Base-by-base conservation (phyloP, 305 asterid species). In the Solanum chacoense region DNA sequence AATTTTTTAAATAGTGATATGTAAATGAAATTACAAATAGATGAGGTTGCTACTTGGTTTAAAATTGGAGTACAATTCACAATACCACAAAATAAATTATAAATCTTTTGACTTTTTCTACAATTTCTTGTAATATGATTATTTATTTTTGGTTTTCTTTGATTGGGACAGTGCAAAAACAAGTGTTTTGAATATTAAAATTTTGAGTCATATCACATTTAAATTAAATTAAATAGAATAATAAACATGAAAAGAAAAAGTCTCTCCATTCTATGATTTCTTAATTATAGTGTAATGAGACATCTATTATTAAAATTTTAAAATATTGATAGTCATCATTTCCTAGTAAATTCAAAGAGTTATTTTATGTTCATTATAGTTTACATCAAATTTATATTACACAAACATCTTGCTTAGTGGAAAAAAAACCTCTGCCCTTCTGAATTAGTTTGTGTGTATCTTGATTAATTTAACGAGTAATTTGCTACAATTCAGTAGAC, bases 61-160 rank as follows among this genome's bases (percentile, higher is more conserved):
- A 74, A 74, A 32, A 29, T 72, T 72, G 8, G 36, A 32, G n/a
- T 14, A 14, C 37, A 72, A 29, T 73, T 76, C 50, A 76, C 29
- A 76, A 22, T 35, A 35, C 29, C 50, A 22, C 50, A 76, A 76
- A 35, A 35, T 76, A 35, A 75, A 35, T 7, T 31, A 73, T 20
- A 76, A 11, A 35, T 10, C 31, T 76, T 76, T 77, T 67, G 84
- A 77, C 55, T 77, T 77, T 36, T 77, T 77, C 55, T 77, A 77
- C 29, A 20, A 35, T 13, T 18, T 3, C 81, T 75, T 20, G 50
- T 76, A 74, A 74, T 74, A 35, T 35, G 5, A 34, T 76, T 35
- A 10, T 34, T 76, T 34, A 10, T 34, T 76, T 75, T 76, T 9
- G 11, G 10, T 77, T 77, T 77, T n/a, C 20, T 22, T 77, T 77